Percentiles rank a stretch among this genome's conserved stretches.
Evolutionary conservation across 2,329 filamentous ascomycete species (phyloP).

Genomic region (Pestalotiopsis sp.): DNA sequence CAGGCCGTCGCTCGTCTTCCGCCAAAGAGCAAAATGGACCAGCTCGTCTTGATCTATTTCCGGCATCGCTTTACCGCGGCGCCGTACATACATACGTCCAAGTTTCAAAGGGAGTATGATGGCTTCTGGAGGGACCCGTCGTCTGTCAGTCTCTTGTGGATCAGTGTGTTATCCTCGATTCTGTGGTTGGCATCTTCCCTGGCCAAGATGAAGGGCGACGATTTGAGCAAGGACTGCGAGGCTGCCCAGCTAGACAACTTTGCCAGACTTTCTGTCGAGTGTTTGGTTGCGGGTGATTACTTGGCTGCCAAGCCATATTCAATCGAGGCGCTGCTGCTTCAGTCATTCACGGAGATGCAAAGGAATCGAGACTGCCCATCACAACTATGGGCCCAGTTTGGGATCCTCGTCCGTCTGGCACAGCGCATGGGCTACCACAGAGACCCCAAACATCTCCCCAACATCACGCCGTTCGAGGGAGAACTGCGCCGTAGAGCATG

Average conservation of each 20-base stretch:
- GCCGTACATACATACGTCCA: conserved; percentile 37
- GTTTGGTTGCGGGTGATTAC: conserved; percentile 51
- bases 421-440: conserved; percentile 56
- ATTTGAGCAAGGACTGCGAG: conserved; percentile 25
- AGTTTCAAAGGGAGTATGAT: conserved; percentile 52
- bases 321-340: conserved; percentile 52
- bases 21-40: conserved; percentile 31
- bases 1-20: conserved; percentile 34
- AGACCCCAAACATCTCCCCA: conserved; percentile 44
- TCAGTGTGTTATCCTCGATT: conserved; percentile 53
- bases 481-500: conserved; percentile 55
- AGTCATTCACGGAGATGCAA: conserved; percentile 44
- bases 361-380: conserved; percentile 44
- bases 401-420: conserved; percentile 48
- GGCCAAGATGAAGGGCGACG: conserved; percentile 31
- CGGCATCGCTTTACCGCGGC: conserved; percentile 34
- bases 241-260: conserved; percentile 32
- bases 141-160: conserved; percentile 47
- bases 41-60: conserved; percentile 37
- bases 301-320: conserved; percentile 46
- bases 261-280: conserved; percentile 42
- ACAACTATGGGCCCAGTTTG: conserved; percentile 50
- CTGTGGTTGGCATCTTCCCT: conserved; percentile 43
- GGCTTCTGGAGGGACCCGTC: conserved; percentile 47
- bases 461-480: conserved; percentile 49